Base-by-base conservation (phyloP, 2,329 filamentous ascomycete genomes). In the Cladosporium sp. region DNA sequence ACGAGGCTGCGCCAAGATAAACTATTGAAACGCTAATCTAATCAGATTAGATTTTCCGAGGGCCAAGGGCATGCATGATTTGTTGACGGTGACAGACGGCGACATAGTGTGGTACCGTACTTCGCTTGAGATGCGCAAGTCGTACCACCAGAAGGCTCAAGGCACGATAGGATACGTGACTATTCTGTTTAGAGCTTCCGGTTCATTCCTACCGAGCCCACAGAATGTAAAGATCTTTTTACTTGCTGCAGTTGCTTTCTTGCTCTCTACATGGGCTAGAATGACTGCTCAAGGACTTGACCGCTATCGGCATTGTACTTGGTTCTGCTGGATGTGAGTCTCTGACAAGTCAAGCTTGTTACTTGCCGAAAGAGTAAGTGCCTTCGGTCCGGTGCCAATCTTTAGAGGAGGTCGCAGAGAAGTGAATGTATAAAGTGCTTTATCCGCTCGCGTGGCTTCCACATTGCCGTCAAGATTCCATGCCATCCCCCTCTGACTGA, bases 151-250 rank as follows among this genome's bases (percentile, higher is more conserved):
- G 32, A 13, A 9, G 6, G 4, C 5, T 33, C n/a, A 15, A 33
- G 12, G 32, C 32, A 33, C 4, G 20, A 30, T 27, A 18, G 32
- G 30, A 38, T 27, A 22, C 12, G 25, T 6, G 7, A 32, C n/a
- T 12, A 5, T 4, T 27, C 9, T 4, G 22, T 9, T 36, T 20
- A 29, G 27, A 29, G 9, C 35, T 48, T 48, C 35, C 35, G 35
- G 9, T 27, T 15, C 25, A 36, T 41, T n/a, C 40, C 20, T 25
- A 13, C 25, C 41, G 46, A 48, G 40, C 46, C 42, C 25, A 49
- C 41, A 20, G 27, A 35, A 48, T 39, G 20, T 39, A 13, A 5
- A 33, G 32, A 13, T 33, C 12, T 12, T 33, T 15, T 15, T n/a
- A n/a, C 32, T 13, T 4, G 32, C 12, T 12, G 5, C 11, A 13